Evolutionary conservation across 2,329 filamentous ascomycete genomes (phyloP), one percentile per base, ranked within the genome.

Genomic region (Epichloe sibirici): DNA sequence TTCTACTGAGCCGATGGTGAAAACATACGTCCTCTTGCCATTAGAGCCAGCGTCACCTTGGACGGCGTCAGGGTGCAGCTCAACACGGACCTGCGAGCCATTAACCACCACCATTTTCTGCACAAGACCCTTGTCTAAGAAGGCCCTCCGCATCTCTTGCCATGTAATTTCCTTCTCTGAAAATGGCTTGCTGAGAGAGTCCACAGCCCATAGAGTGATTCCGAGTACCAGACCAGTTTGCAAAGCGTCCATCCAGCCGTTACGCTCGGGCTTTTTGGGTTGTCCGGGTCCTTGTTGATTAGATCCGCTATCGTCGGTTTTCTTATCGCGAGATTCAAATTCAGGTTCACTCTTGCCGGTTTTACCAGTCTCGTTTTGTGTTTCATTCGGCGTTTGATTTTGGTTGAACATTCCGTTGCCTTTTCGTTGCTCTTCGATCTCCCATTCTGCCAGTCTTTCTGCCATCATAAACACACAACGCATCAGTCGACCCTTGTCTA

Each of bases 81-180:
- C 81, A 35, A 96, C 88, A 51, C 86, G 81, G 45, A 97, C 93
- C 56, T 80, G 81, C 13, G 66, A 66, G 61, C 81, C 83, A 57
- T 83, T 80, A 60, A 90, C 83, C 49, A 95, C 79, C 37, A 95
- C 84, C 17, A 98, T 78, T 73, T 90, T 96, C 71, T 96, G 88
- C 21, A 98, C 90, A 25, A 98, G 77, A 7, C 93, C 93, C 75
- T 95, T 96, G 71, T 96, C 90, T 55, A 98, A 76, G 75, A 95
- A 97, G 35, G 89, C 93, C 60, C 82, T 90, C 57, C 88, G 78
- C 71, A 98, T 88, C 71, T 98, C 93, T 71, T 98, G 90, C 88
- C 90, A 98, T 52, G 93, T 97, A 54, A 98, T 96, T 65, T 98
- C 91, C 63, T 71, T 70, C 57, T 75, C 72, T 4, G 69, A 69